phyloP scores from a whole-genome alignment of 495 filamentous ascomycete species.

The Aspergillus egyptiacus region DNA sequence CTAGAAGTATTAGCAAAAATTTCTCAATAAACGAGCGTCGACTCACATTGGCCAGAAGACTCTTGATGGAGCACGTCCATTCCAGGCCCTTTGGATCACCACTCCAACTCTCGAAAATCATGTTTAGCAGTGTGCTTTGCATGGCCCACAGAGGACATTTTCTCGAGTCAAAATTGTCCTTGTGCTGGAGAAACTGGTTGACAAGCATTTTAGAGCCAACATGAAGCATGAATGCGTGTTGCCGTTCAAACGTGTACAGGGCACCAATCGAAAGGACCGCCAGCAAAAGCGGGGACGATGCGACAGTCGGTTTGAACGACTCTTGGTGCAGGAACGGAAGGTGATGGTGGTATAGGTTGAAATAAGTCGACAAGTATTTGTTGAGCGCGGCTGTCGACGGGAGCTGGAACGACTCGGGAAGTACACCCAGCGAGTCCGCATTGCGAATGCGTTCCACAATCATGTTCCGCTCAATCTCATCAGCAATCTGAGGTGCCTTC shows the following conservation, averaged over 20 bases:
- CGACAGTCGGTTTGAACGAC: constrained; percentile 74
- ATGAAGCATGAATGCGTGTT: constrained; percentile 93
- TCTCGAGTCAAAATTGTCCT: constrained; percentile 97
- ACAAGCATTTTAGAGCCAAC: constrained; percentile 95
- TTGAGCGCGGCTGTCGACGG: constrained; percentile 74
- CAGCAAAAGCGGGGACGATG: constrained; percentile 75
- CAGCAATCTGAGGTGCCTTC: constrained; percentile 58
- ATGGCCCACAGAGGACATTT: constrained; percentile 98
- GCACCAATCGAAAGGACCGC: constrained; percentile 94
- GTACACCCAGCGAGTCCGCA: constrained; percentile 71
- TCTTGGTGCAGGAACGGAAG: constrained; percentile 93
- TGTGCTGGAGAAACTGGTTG: constrained; percentile 94
- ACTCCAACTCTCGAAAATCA: constrained; percentile 99
- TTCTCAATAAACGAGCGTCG: background rate
- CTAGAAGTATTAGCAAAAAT: constrained; percentile 9
- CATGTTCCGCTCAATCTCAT: constrained; percentile 73
- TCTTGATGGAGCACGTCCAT: constrained; percentile 98
- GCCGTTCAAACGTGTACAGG: constrained; percentile 93
- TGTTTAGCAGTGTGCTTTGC: constrained; percentile 92
- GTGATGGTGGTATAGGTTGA: constrained; percentile 94
- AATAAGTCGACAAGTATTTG: constrained; percentile 89
- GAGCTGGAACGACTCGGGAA: constrained; percentile 83
- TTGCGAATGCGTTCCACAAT: constrained; percentile 80
- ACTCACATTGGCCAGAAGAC: constrained; percentile 70
- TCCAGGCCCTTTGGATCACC: constrained; percentile 95